Evolutionary conservation across 129 eudicot genomes (phyloP).

Genomic region (Tanacetum coccineum): DNA sequence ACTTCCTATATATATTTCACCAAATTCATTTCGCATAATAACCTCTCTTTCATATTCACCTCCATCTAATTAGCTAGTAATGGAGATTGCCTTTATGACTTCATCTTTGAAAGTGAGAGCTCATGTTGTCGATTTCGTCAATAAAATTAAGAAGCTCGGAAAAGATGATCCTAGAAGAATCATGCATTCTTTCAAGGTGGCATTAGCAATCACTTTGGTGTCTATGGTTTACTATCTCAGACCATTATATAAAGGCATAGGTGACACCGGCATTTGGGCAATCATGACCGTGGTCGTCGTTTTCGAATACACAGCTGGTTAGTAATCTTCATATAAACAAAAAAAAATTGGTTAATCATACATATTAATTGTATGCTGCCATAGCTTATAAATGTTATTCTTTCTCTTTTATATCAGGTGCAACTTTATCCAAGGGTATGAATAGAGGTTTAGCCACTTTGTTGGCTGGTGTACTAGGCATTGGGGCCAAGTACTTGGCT

Average conservation of each 20-base stretch:
- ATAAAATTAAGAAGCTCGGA: slow-evolving; percentile 33
- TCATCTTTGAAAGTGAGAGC: no score
- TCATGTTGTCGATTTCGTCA: no score
- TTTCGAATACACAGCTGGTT: slow-evolving; percentile 41
- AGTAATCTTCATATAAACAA: slow-evolving; percentile 27
- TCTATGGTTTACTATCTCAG: slow-evolving; percentile 52
- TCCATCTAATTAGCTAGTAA: no score
- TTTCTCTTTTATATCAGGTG: slow-evolving; percentile 40
- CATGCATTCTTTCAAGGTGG: slow-evolving; percentile 53
- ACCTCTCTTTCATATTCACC: no score
- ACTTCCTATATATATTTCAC: no score
- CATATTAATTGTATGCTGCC: no score
- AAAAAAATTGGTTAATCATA: no score
- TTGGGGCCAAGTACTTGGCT: slow-evolving; percentile 58
- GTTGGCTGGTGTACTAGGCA: slow-evolving; percentile 61
- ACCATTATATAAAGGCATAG: slow-evolving; percentile 62
- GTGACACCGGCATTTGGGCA: slow-evolving; percentile 71
- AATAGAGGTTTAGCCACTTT: slow-evolving; percentile 71
- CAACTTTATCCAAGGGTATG: slow-evolving; percentile 53
- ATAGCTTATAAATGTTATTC: no score
- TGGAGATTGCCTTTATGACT: no score
- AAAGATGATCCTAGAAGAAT: slow-evolving; percentile 64
- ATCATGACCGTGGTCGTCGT: slow-evolving; percentile 30
- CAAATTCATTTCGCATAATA: no score
- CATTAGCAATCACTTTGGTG: slow-evolving; percentile 57